phyloP scores from a whole-genome alignment of 805 yeast species.

The Maudiozyma barnettii region DNA sequence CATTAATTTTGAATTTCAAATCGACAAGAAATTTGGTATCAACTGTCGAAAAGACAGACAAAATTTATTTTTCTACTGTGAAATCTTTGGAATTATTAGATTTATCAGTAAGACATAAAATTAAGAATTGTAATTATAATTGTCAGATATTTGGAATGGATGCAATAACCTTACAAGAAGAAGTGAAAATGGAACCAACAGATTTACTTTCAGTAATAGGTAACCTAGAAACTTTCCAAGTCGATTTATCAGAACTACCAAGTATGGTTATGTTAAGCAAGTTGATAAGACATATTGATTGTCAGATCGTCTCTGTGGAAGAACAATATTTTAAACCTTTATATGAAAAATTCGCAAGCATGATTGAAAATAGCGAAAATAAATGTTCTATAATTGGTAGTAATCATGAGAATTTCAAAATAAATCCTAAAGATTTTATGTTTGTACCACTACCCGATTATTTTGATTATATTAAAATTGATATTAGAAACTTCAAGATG shows the following conservation, averaged over 20 bases:
- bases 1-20: conserved; percentile 16
- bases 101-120: conserved; percentile 16
- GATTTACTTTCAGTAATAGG: conserved; percentile 10
- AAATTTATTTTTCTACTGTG: conserved; percentile 13
- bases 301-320: conserved; percentile 23
- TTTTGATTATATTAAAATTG: conserved; percentile 25
- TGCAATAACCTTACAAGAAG: conserved; percentile 14
- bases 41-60: conserved; percentile 6
- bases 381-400: conserved; percentile 13
- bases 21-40: conserved; percentile 13
- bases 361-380: conserved; percentile 11
- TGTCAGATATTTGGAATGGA: conserved; percentile 17
- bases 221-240: conserved; percentile 17
- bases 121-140: conserved; percentile 9
- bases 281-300: conserved; percentile 18
- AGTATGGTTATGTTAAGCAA: conserved; percentile 23
- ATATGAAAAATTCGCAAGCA: conserved; percentile 22
- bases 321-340: conserved; percentile 20
- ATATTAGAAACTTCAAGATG: conserved; percentile 17
- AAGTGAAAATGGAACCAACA: conserved; percentile 19
- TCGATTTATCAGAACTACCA: conserved; percentile 23
- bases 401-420: background rate
- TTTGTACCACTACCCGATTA: conserved; percentile 29
- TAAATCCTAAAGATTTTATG: conserved; percentile 10
- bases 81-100: conserved; percentile 17